Base-by-base conservation (phyloP, 2,329 filamentous ascomycete genomes). In the Venturiaceae sp. region DNA sequence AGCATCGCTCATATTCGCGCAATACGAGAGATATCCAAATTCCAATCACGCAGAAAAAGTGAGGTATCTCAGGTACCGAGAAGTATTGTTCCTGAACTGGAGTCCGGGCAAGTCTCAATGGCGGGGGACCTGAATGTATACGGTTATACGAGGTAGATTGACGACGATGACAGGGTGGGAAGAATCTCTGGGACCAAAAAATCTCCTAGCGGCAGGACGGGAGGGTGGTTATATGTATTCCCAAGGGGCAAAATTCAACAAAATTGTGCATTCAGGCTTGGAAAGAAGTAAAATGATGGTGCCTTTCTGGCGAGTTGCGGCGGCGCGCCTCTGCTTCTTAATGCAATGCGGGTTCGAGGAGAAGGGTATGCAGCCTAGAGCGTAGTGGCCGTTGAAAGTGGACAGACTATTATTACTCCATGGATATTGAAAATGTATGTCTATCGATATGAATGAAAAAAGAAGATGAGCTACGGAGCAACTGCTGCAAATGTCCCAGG, bases 1-100 rank as follows among this genome's bases (percentile, higher is more conserved):
- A 50, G 44, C 61, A 57, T 55, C 57, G 57, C 57, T 55, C 57
- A 58, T 58, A 19, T 28, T 55, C 14, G 57, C 47, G 19, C n/a
- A 14, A n/a, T 55, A 19, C 3, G 11, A 32, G n/a, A 16, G 9
- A 5, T 28, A 23, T n/a, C 23, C 26, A 16, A 30, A 5, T 16
- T 13, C 19, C 44, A 30, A 7, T 50, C 26, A 16, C 13, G 14
- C 23, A 30, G 26, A 32, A 11, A 16, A 16, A 30, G n/a, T 30
- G 1, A 6, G n/a, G 13, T 50, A 5, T 16, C n/a, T n/a, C n/a
- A n/a, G n/a, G n/a, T n/a, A n/a, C n/a, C n/a, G n/a, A n/a, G 44
- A 30, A n/a, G 26, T 13, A 50, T n/a, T 30, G 5, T 50, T 9
- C 23, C 11, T n/a, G n/a, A 19, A 21, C 3, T 50, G 26, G 30